Percentiles rank a stretch among this genome's conserved stretches.
These are phyloP conservation scores for Paramecium octaurelia DNA, from an alignment of 73 alveolate species.

Conservation along the genomic window DNA sequence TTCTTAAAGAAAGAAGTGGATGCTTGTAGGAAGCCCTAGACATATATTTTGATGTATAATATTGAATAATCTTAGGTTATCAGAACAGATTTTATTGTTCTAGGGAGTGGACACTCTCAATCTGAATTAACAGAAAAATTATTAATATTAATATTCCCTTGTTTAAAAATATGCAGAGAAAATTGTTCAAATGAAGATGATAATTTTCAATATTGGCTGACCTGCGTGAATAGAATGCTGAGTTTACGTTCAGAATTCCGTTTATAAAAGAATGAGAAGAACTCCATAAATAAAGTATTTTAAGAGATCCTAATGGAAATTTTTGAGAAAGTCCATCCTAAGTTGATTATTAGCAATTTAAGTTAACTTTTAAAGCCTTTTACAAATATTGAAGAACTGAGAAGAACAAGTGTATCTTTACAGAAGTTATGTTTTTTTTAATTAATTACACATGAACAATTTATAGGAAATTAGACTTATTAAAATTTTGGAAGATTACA, in stretches of 20 bases:
- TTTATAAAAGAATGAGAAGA: not conserved
- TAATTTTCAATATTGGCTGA: not conserved
- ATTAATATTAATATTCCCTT: not conserved
- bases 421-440: not conserved
- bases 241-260: not conserved
- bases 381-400: not conserved
- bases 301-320: not conserved
- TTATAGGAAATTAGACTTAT: not conserved
- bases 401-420: not conserved
- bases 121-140: not conserved
- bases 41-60: not conserved
- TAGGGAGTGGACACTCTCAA: not conserved
- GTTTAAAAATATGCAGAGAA: conserved; percentile 11
- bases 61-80: not conserved
- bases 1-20: not conserved
- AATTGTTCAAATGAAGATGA: not conserved
- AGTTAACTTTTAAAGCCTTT: not conserved
- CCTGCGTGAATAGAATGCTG: not conserved
- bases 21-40: not conserved
- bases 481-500: not conserved
- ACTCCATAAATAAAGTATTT: not conserved
- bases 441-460: not conserved
- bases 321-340: not conserved
- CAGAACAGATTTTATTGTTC: not conserved
- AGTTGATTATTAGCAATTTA: not conserved